Conservation (phyloP, 805 yeast genomes). For the Wickerhamomyces sydowiorum region DNA sequence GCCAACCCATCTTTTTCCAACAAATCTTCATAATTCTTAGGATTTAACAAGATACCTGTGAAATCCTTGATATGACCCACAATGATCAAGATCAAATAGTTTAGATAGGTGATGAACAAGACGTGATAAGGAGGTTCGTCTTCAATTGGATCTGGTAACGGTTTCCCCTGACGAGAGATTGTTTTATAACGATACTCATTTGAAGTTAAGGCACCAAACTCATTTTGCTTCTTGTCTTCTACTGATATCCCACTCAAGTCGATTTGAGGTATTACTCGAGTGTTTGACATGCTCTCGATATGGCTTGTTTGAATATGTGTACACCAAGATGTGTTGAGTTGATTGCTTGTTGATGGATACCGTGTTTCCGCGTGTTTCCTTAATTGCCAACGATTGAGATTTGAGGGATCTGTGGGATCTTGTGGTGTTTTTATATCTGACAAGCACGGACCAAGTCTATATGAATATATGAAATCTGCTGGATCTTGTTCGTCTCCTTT, state of each 20-base stretch:
- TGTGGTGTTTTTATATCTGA: too few relatives aligned
- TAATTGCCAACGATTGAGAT: too few relatives aligned
- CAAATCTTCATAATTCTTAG: slow-evolving; percentile 58
- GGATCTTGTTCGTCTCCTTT: too few relatives aligned
- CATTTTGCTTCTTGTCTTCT: slow-evolving; percentile 46
- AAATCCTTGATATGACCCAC: slow-evolving; percentile 91
- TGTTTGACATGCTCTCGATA: slow-evolving; percentile 1
- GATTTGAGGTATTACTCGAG: slow-evolving; percentile 27
- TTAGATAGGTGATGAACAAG: slow-evolving; percentile 75
- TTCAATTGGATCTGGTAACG: slow-evolving; percentile 51
- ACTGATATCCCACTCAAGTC: slow-evolving; percentile 27
- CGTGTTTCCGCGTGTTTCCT: too few relatives aligned
- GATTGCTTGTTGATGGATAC: neutral
- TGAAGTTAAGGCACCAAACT: slow-evolving; percentile 67
- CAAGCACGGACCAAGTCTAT: too few relatives aligned
- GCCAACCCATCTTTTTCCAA: slow-evolving; percentile 85
- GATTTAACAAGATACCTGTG: slow-evolving; percentile 69
- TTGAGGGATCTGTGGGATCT: too few relatives aligned
- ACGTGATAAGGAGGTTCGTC: slow-evolving; percentile 88
- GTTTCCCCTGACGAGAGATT: slow-evolving; percentile 46
- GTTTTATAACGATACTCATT: slow-evolving; percentile 60
- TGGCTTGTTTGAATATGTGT: neutral
- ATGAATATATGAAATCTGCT: too few relatives aligned
- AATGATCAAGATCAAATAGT: slow-evolving; percentile 77
- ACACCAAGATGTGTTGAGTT: too few relatives aligned